Evolutionary conservation across 768 basidiomycete species (phyloP).

Genomic region (Boletus rufocinnamomeus): DNA sequence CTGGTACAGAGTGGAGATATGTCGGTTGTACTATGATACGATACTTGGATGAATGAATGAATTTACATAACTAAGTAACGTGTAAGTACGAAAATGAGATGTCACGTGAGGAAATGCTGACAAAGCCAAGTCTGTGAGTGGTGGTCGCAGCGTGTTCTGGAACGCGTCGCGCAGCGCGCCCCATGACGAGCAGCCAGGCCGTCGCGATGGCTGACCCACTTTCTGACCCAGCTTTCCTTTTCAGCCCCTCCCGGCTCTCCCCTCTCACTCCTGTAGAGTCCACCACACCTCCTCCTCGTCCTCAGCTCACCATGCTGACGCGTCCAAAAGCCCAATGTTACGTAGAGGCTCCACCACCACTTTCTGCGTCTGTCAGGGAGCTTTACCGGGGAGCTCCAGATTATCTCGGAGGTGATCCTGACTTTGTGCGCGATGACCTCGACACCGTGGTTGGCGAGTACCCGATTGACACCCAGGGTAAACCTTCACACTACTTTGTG

Average conservation of each 20-base stretch:
- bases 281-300: constrained; percentile 7
- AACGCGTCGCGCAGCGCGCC: constrained; percentile 19
- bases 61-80: too few species aligned
- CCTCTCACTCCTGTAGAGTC: constrained; percentile 19
- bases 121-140: constrained; percentile 4
- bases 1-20: not conserved
- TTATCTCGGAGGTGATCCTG: constrained; percentile 37
- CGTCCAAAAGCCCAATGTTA: constrained; percentile 29
- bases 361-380: constrained; percentile 40
- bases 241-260: constrained; percentile 14
- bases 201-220: constrained; percentile 19
- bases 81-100: too few species aligned
- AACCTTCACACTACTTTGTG: constrained; percentile 59
- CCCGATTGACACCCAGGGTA: constrained; percentile 28
- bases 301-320: constrained; percentile 10
- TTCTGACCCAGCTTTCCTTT: constrained; percentile 21
- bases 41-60: too few species aligned
- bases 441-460: constrained; percentile 64
- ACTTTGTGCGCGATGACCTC: constrained; percentile 33
- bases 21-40: too few species aligned
- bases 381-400: constrained; percentile 43
- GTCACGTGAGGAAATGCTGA: constrained; percentile 18
- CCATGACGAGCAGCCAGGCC: not conserved
- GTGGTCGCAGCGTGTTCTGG: not conserved
- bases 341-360: constrained; percentile 38